Conservation (phyloP, 768 basidiomycete species). For the Paxillus involutus region DNA sequence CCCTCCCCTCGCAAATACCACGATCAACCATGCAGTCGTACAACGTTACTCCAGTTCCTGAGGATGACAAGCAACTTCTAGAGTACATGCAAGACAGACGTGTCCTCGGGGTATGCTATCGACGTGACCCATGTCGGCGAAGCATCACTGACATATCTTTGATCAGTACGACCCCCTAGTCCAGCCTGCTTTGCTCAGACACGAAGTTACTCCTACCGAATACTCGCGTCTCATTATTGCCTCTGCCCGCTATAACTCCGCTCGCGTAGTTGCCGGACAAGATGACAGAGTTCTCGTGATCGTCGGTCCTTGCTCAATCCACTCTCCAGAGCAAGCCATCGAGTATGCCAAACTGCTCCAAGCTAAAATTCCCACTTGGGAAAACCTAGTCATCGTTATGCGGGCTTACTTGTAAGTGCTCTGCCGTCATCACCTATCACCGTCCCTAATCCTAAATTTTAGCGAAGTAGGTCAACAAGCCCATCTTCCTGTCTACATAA, state of each 20-base stretch:
- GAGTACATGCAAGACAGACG: constrained; percentile 80
- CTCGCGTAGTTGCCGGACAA: constrained; percentile 76
- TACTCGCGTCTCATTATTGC: constrained; percentile 76
- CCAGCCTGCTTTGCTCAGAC: constrained; percentile 86
- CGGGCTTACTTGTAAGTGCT: constrained; percentile 90
- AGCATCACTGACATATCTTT: constrained; percentile 11
- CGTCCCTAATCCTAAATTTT: constrained; percentile 22
- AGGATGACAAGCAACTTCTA: constrained; percentile 61
- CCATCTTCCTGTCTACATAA: background rate
- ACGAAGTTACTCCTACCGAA: constrained; percentile 73
- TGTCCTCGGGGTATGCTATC: constrained; percentile 65
- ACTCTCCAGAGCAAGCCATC: constrained; percentile 81
- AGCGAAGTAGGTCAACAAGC: constrained; percentile 37
- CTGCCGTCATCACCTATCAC: background rate
- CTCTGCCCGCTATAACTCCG: constrained; percentile 73
- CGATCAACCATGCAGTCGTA: constrained; percentile 23
- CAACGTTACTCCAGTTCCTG: constrained; percentile 62
- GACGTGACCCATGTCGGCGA: background rate
- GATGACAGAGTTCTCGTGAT: constrained; percentile 88
- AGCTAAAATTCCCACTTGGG: constrained; percentile 62
- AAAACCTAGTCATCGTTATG: constrained; percentile 90
- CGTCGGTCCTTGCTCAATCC: constrained; percentile 96
- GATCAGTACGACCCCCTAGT: constrained; percentile 92
- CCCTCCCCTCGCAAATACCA: background rate
- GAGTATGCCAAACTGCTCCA: constrained; percentile 78